Evolutionary conservation across 305 asterid genomes (phyloP).

Genomic region (Fraxinus nigra): DNA sequence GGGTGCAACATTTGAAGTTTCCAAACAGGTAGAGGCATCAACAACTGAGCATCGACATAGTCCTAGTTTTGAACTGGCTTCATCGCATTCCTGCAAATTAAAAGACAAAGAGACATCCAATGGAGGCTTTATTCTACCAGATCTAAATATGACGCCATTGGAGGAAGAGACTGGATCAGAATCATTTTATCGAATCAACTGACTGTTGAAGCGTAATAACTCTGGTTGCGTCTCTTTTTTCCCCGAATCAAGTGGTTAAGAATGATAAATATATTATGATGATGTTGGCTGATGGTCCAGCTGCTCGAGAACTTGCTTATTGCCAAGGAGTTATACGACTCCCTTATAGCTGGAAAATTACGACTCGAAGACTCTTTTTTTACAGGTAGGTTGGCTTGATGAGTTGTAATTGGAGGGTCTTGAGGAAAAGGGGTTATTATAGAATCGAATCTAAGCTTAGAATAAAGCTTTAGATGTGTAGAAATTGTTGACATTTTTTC

Average conservation of each 20-base stretch:
- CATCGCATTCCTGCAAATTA: slow-evolving; percentile 10
- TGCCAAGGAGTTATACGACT: not conserved
- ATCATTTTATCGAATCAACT: slow-evolving; percentile 4
- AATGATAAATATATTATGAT: not conserved
- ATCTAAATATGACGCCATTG: slow-evolving; percentile 32
- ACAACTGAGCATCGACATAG: not conserved
- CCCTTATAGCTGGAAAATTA: not conserved
- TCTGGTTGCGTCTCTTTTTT: not conserved
- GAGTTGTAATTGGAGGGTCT: not conserved
- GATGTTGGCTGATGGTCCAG: not conserved
- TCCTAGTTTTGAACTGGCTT: not conserved
- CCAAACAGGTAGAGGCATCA: slow-evolving; percentile 21
- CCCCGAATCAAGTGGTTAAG: not conserved
- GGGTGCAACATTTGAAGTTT: not conserved
- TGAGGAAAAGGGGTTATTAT: not conserved
- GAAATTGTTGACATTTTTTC: slow-evolving; percentile 4
- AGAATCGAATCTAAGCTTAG: not conserved
- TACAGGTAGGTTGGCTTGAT: not conserved
- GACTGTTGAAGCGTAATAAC: not conserved
- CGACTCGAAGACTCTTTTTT: not conserved
- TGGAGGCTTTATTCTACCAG: slow-evolving; percentile 34
- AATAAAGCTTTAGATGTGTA: not conserved
- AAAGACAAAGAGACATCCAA: not conserved
- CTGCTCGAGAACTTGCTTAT: not conserved
- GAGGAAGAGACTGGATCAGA: slow-evolving; percentile 29